Conservation (phyloP, 805 yeast species). For the Suhomyces tanzawaensis region DNA sequence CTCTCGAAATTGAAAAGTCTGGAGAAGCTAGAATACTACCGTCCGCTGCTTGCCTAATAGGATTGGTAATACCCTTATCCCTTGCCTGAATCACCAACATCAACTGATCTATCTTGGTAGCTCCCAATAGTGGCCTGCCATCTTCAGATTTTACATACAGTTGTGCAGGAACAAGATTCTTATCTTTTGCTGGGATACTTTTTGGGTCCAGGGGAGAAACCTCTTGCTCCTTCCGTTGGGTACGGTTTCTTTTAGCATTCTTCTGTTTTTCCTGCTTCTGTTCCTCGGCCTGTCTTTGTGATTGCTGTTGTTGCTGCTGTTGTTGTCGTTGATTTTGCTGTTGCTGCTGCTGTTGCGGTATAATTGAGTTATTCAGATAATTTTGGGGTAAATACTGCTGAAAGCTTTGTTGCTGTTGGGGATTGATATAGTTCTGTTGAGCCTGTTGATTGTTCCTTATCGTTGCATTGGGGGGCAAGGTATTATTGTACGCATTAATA, state of each 20-base stretch:
- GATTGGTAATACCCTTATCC: conserved; percentile 67
- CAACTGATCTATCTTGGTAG: conserved; percentile 85
- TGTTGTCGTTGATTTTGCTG: conserved; percentile 4
- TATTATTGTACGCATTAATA: conserved; percentile 2
- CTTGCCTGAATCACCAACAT: conserved; percentile 91
- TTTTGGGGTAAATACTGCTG: conserved; percentile 5
- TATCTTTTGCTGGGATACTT: conserved; percentile 5
- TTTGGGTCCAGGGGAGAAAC: not conserved
- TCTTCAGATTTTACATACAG: conserved; percentile 52
- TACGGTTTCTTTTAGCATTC: conserved; percentile 1
- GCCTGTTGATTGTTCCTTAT: conserved; percentile 11
- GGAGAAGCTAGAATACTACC: conserved; percentile 60
- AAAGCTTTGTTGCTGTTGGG: conserved; percentile 3
- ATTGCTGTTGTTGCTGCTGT: conserved; percentile 6
- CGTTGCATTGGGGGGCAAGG: conserved; percentile 12
- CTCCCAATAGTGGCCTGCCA: conserved; percentile 72
- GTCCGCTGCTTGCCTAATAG: conserved; percentile 62
- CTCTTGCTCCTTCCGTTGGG: not conserved
- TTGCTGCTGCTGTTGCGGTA: conserved; percentile 2
- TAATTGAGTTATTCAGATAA: not conserved
- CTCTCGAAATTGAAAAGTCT: conserved; percentile 10
- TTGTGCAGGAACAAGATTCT: conserved; percentile 44
- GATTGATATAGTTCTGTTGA: conserved; percentile 10
- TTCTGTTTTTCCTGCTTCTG: not conserved
- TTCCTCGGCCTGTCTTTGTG: conserved; percentile 4